Evolutionary conservation across 768 basidiomycete species (phyloP).

Genomic region (Saitozyma podzolica): DNA sequence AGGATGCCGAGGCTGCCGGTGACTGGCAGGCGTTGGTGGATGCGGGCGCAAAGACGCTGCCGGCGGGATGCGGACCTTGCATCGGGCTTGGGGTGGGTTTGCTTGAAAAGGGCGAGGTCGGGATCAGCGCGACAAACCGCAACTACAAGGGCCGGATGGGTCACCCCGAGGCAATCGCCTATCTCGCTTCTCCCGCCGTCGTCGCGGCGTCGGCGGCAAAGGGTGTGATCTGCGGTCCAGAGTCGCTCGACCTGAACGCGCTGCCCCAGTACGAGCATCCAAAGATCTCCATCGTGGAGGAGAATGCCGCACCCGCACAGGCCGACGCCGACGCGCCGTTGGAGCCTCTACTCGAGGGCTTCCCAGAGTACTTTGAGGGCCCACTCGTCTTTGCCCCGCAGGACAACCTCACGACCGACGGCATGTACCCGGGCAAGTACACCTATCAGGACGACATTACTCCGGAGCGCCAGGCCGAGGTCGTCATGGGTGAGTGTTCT

Average conservation of each 20-base stretch:
- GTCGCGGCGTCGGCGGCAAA: conserved; percentile 94
- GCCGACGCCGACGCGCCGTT: conserved; percentile 66
- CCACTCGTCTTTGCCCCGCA: conserved; percentile 89
- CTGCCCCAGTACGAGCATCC: conserved; percentile 56
- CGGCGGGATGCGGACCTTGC: conserved; percentile 96
- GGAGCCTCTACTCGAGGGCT: conserved; percentile 70
- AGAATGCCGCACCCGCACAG: conserved; percentile 46
- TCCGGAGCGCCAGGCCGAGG: conserved; percentile 85
- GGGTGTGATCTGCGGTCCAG: conserved; percentile 85
- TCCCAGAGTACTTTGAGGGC: conserved; percentile 80
- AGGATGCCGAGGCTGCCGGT: conserved; percentile 78
- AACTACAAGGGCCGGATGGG: conserved; percentile 99
- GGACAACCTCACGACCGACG: conserved; percentile 97
- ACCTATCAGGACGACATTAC: conserved; percentile 99
- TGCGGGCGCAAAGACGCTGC: conserved; percentile 89
- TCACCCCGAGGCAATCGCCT: conserved; percentile 87
- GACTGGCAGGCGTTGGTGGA: conserved; percentile 83
- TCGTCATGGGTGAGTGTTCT: conserved; percentile 70
- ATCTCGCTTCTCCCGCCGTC: conserved; percentile 93
- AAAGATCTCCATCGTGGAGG: conserved; percentile 40
- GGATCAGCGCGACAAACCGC: conserved; percentile 96
- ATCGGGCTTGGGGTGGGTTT: conserved; percentile 93
- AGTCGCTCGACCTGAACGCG: conserved; percentile 60
- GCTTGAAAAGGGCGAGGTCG: conserved; percentile 88
- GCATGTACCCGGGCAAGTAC: conserved; percentile 97